Evolutionary conservation across 805 yeast species (phyloP), one percentile per base, ranked within the genome.

Genomic region (Candida ipomoeae): DNA sequence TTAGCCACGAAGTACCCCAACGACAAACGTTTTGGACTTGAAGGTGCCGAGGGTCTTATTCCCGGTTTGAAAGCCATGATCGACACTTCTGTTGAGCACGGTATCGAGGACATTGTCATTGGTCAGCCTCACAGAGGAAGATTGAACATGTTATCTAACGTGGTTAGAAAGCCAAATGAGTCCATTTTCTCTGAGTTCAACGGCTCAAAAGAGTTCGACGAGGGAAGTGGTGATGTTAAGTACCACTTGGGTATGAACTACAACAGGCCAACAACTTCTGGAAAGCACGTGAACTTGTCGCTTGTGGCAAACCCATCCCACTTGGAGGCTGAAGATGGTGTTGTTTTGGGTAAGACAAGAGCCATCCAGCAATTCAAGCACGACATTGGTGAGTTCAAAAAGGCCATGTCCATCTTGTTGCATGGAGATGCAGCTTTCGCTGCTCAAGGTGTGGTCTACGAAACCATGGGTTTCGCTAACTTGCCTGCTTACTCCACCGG

Each of bases 121-220:
- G 99, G 99, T 77, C 94, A 94, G 98, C 97, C 99, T 48, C 99
- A 94, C 75, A 88, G 99, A 81, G 99, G 99, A 75, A 85, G 99
- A 78, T 80, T 94, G 64, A 94, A 94, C 73, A 91, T 94, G 85
- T 82, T 94, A 73, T 89, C 98, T 53, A 94, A 94, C 76, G 98
- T 94, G 63, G 97, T 94, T 45, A 87, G 99, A 77, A 94, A 94
- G 72, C 98, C 99, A 63, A 91, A 94, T 69, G 98, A 92, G 77
- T 90, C 97, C 46, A 94, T 94, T 67, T 92, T 94, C 73, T 84
- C 95, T 48, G 99, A 94, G 78, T 94, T 94, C 70, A 80, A 90
- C 48, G 99, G 99, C 56, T 85, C 96, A 34, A 82, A 85, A 63
- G 85, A 86, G 62, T 83, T 85, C 61, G 96, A 89, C 70, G 97